Conservation (phyloP, 129 eudicot genomes). For the Helichrysum umbraculigerum region DNA sequence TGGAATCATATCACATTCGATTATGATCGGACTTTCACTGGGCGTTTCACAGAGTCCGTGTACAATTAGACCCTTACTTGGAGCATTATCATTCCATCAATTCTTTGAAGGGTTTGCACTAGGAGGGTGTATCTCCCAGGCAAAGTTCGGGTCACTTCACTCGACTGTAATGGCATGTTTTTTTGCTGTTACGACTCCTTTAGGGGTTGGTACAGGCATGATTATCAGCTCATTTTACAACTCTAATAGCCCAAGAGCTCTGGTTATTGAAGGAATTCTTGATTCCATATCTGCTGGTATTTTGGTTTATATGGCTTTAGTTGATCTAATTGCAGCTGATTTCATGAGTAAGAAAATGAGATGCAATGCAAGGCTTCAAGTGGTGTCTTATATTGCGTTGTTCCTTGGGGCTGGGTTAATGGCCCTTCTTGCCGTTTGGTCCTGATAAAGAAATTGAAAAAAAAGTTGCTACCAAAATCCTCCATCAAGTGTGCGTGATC, state of each 20-base stretch:
- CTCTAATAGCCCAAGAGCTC: slow-evolving; percentile 64
- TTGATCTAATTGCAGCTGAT: slow-evolving; percentile 84
- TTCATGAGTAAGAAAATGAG: slow-evolving; percentile 84
- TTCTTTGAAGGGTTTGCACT: slow-evolving; percentile 88
- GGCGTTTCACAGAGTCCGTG: slow-evolving; percentile 87
- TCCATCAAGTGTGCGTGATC: not conserved
- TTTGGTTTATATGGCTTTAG: slow-evolving; percentile 78
- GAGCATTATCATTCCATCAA: slow-evolving; percentile 77
- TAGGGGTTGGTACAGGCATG: slow-evolving; percentile 59
- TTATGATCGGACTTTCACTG: slow-evolving; percentile 75
- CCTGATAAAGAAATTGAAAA: slow-evolving; percentile 30
- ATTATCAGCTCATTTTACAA: slow-evolving; percentile 55
- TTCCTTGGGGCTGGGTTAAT: slow-evolving; percentile 69
- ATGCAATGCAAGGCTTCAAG: slow-evolving; percentile 65
- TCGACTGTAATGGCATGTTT: slow-evolving; percentile 68
- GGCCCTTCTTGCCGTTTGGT: slow-evolving; percentile 67
- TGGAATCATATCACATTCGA: slow-evolving; percentile 75
- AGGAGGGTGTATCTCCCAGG: slow-evolving; percentile 86
- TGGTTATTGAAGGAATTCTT: slow-evolving; percentile 64
- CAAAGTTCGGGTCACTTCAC: slow-evolving; percentile 46
- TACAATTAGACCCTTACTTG: slow-evolving; percentile 63
- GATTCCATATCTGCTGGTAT: slow-evolving; percentile 82
- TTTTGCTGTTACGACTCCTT: slow-evolving; percentile 67
- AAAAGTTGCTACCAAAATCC: slow-evolving; percentile 4
- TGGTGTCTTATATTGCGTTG: slow-evolving; percentile 60